Percentiles rank a stretch among this genome's conserved stretches.
These are phyloP conservation scores for Rauvolfia tetraphylla DNA, from an alignment of 257 asterid species.

Conservation along the genomic window DNA sequence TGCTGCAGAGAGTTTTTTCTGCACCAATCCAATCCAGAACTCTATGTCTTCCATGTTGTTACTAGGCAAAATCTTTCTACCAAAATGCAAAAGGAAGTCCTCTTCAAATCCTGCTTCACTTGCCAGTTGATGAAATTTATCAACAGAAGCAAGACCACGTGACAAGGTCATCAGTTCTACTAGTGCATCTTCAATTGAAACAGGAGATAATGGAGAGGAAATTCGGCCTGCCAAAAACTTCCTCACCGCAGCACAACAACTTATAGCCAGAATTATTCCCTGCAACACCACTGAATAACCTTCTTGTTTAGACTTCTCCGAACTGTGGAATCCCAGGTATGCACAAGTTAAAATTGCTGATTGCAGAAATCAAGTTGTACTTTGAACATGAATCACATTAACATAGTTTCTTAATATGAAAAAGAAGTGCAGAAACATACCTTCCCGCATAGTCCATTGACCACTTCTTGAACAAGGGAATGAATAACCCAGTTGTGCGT, in stretches of 20 bases:
- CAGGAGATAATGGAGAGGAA: conserved; percentile 38
- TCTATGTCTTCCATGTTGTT: conserved; percentile 50
- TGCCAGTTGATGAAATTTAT: conserved; percentile 64
- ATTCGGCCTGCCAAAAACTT: conserved; percentile 46
- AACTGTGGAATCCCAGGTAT: background rate
- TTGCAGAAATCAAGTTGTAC: background rate
- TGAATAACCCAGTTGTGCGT: conserved; percentile 46
- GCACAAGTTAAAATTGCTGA: background rate
- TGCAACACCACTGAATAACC: conserved; percentile 79
- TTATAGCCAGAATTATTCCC: conserved; percentile 69
- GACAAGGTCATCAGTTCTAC: conserved; percentile 59
- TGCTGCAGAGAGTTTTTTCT: conserved; percentile 55
- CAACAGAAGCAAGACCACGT: conserved; percentile 41
- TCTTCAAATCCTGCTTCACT: conserved; percentile 80
- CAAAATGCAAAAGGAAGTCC: conserved; percentile 59
- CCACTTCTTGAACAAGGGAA: conserved; percentile 82
- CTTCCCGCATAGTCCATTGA: conserved; percentile 80
- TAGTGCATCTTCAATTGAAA: conserved; percentile 41
- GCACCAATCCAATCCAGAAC: conserved; percentile 77
- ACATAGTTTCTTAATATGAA: background rate
- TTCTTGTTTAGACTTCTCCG: conserved; percentile 29
- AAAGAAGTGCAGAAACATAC: conserved; percentile 27
- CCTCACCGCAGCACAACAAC: conserved; percentile 57
- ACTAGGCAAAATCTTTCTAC: conserved; percentile 59
- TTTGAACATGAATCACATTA: background rate